A percentile compares a stretch with the other conserved stretches of the same genome.
Evolutionary conservation across 805 yeast species (phyloP).

Genomic region (Clavispora fructus): DNA sequence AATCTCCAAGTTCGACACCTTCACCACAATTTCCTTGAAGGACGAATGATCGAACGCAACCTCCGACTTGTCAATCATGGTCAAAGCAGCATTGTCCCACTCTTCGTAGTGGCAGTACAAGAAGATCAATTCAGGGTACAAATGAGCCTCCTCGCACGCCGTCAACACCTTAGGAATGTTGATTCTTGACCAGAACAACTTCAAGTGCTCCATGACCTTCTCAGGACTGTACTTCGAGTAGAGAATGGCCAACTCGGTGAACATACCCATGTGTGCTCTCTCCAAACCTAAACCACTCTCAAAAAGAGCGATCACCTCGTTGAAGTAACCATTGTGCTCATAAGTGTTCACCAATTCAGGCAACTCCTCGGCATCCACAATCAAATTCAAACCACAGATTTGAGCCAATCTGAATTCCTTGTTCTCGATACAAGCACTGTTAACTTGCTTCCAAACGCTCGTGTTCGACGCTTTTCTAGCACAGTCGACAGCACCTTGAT

Average conservation of each 20-base stretch:
- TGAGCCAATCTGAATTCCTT: slow-evolving; percentile 95
- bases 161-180: slow-evolving; percentile 95
- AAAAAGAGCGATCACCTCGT: slow-evolving; percentile 83
- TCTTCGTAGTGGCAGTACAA: slow-evolving; percentile 97
- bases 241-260: slow-evolving; percentile 88
- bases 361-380: slow-evolving; percentile 95
- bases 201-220: slow-evolving; percentile 92
- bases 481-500: slow-evolving; percentile 96
- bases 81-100: slow-evolving; percentile 97
- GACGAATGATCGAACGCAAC: slow-evolving; percentile 90
- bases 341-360: slow-evolving; percentile 83
- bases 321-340: slow-evolving; percentile 86
- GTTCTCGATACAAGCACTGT: slow-evolving; percentile 92
- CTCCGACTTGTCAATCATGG: slow-evolving; percentile 93
- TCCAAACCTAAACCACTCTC: slow-evolving; percentile 95
- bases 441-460: slow-evolving; percentile 95
- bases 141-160: slow-evolving; percentile 88
- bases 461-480: slow-evolving; percentile 96
- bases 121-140: slow-evolving; percentile 95
- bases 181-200: slow-evolving; percentile 95
- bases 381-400: slow-evolving; percentile 95
- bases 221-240: slow-evolving; percentile 89
- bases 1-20: slow-evolving; percentile 93
- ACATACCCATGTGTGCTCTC: slow-evolving; percentile 99
- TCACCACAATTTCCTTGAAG: slow-evolving; percentile 90